phyloP scores from a whole-genome alignment of 371 early-diverging fungal genomes.

The Sporodiniella umbellata region DNA sequence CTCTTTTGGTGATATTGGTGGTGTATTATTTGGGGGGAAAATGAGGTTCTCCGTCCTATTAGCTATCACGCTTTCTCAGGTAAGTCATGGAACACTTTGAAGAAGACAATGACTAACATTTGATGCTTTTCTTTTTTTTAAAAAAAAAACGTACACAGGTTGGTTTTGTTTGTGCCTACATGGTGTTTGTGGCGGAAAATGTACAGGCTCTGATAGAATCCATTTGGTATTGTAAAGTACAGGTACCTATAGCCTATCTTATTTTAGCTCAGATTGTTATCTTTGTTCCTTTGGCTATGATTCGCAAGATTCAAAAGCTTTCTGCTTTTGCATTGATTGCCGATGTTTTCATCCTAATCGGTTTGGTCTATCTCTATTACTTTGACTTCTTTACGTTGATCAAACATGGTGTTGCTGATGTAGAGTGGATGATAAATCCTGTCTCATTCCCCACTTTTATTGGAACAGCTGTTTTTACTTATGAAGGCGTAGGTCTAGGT shows the following conservation, averaged over 20 bases:
- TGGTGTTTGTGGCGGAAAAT: constrained; percentile 86
- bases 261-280: constrained; percentile 68
- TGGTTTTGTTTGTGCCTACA: constrained; percentile 87
- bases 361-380: constrained; percentile 77
- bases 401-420: constrained; percentile 51
- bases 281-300: constrained; percentile 81
- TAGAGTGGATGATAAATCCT: constrained; percentile 54
- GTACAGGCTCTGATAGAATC: constrained; percentile 66
- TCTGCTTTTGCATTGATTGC: constrained; percentile 79
- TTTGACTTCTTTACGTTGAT: constrained; percentile 70
- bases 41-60: constrained; percentile 68
- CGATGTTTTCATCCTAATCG: constrained; percentile 79
- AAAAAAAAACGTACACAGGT: constrained; percentile 31
- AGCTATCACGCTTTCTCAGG: constrained; percentile 78
- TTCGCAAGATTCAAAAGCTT: constrained; percentile 80
- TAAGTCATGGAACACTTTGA: constrained; percentile 13
- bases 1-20: constrained; percentile 71
- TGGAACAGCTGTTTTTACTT: constrained; percentile 88
- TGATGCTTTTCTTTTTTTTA: too few relatives aligned
- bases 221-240: constrained; percentile 41
- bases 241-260: constrained; percentile 39
- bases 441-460: constrained; percentile 73
- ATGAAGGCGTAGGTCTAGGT: constrained; percentile 83
- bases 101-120: constrained; percentile 1
- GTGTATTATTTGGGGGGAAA: constrained; percentile 67